Evolutionary conservation across 805 yeast genomes (phyloP).

Genomic region (Zygosaccharomyces gambellarensis): DNA sequence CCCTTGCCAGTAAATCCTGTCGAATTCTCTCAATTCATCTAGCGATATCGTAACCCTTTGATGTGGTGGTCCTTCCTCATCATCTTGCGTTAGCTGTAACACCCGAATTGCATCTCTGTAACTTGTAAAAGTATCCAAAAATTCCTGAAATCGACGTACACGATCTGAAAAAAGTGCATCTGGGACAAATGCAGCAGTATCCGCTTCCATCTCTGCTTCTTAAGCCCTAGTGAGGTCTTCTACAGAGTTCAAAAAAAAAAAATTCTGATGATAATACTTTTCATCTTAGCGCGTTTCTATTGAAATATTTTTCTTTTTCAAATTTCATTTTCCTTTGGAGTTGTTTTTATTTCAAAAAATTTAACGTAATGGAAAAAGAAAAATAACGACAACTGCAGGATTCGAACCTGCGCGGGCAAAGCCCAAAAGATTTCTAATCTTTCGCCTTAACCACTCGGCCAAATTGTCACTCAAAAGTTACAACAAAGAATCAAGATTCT

Average conservation of each 20-base stretch:
- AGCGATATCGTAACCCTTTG: slow-evolving; percentile 65
- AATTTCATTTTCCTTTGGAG: not conserved
- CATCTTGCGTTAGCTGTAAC: slow-evolving; percentile 48
- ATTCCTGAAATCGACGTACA: slow-evolving; percentile 83
- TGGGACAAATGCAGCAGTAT: slow-evolving; percentile 22
- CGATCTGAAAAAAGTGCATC: slow-evolving; percentile 69
- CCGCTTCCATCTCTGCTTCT: slow-evolving; percentile 4
- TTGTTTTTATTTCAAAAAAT: too few relatives aligned
- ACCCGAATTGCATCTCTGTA: slow-evolving; percentile 67
- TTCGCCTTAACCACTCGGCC: slow-evolving; percentile 69
- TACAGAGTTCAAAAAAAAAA: not conserved
- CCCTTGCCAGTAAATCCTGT: slow-evolving; percentile 72
- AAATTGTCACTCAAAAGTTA: slow-evolving; percentile 35
- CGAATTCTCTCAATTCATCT: slow-evolving; percentile 85
- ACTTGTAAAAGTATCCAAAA: slow-evolving; percentile 61
- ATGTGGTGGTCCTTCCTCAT: slow-evolving; percentile 6
- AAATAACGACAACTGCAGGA: slow-evolving; percentile 65
- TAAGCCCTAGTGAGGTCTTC: not conserved
- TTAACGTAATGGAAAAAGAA: slow-evolving; percentile 21
- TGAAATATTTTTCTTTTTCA: not conserved
- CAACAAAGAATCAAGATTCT: too few relatives aligned
- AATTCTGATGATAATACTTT: not conserved
- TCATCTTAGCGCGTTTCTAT: not conserved
- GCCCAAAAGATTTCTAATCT: slow-evolving; percentile 58
- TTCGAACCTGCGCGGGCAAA: slow-evolving; percentile 62